Conservation (phyloP, 2,329 filamentous ascomycete genomes). For the Xylaria sp. region DNA sequence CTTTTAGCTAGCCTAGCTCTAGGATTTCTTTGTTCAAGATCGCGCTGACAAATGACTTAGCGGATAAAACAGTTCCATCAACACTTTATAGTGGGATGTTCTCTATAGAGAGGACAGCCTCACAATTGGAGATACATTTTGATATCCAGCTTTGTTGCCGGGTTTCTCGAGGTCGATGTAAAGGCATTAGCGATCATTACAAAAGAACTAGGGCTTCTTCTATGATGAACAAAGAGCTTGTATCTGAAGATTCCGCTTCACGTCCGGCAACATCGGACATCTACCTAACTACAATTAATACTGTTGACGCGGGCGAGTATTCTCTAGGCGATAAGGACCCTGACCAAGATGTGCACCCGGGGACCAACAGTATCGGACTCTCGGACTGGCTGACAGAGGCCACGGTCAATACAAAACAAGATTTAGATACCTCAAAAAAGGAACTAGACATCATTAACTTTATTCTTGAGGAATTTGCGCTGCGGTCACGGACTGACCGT, state of each 20-base stretch:
- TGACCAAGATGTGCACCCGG: neutral
- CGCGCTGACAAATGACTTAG: neutral
- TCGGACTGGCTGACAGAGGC: conserved; percentile 32
- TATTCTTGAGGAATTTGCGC: conserved; percentile 30
- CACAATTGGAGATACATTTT: too few relatives aligned
- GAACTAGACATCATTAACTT: conserved; percentile 37
- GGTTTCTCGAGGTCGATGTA: neutral
- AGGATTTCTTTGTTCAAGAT: neutral
- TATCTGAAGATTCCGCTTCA: neutral
- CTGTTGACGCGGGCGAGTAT: neutral
- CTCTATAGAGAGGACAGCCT: too few relatives aligned
- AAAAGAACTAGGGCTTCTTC: neutral
- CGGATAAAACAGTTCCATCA: neutral
- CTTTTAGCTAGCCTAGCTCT: neutral
- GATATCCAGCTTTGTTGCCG: neutral
- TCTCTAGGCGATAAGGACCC: conserved; percentile 7
- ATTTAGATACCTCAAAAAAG: conserved; percentile 35
- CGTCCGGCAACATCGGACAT: neutral
- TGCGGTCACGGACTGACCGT: neutral
- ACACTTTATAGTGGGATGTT: neutral
- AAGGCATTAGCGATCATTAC: neutral
- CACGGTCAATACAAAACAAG: conserved; percentile 27
- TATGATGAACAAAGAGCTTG: neutral
- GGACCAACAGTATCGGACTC: neutral
- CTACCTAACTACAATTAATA: neutral